Percentiles rank a stretch among this genome's conserved stretches.
Conservation (phyloP, 1,284 basidiomycete genomes). For the Moesziomyces antarcticus region DNA sequence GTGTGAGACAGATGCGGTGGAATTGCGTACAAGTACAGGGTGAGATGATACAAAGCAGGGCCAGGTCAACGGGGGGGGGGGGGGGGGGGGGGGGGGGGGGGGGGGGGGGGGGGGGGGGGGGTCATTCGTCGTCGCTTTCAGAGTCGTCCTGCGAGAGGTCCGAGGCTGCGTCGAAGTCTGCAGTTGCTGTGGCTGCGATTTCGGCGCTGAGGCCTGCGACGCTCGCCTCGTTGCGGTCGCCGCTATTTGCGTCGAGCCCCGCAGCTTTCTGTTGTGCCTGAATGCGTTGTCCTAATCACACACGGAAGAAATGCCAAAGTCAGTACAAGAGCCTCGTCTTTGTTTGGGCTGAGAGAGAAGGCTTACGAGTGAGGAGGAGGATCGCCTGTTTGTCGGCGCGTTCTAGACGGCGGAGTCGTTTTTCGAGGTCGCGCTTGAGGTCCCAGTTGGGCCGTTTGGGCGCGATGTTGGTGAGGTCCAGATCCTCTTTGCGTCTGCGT, state of each 20-base stretch:
- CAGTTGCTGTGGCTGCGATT: conserved; percentile 38
- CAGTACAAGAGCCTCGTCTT: neutral
- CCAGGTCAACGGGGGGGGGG: neutral
- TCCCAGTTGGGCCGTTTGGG: conserved; percentile 98
- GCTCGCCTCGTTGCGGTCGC: conserved; percentile 11
- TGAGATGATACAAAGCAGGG: conserved; percentile 2
- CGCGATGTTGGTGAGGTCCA: conserved; percentile 95
- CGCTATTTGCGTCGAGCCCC: conserved; percentile 14
- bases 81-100: neutral
- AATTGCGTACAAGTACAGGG: conserved; percentile 14
- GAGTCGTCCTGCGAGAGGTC: conserved; percentile 10
- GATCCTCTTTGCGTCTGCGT: conserved; percentile 81
- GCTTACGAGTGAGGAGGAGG: conserved; percentile 85
- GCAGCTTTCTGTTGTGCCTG: conserved; percentile 40
- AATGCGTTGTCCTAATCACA: conserved; percentile 26
- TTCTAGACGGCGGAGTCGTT: conserved; percentile 87
- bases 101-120: neutral
- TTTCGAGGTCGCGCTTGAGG: conserved; percentile 91
- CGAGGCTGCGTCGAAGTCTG: conserved; percentile 8
- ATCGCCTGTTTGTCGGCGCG: conserved; percentile 90
- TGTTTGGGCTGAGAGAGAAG: conserved; percentile 18
- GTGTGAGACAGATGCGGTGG: neutral
- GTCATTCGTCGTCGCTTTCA: conserved; percentile 12
- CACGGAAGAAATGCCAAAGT: neutral
- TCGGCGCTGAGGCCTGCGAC: conserved; percentile 30